A percentile compares a stretch with the other conserved stretches of the same genome.
These are phyloP conservation scores for Ophiocordyceps australis DNA, from an alignment of 2,329 filamentous ascomycete species.

Conservation along the genomic window DNA sequence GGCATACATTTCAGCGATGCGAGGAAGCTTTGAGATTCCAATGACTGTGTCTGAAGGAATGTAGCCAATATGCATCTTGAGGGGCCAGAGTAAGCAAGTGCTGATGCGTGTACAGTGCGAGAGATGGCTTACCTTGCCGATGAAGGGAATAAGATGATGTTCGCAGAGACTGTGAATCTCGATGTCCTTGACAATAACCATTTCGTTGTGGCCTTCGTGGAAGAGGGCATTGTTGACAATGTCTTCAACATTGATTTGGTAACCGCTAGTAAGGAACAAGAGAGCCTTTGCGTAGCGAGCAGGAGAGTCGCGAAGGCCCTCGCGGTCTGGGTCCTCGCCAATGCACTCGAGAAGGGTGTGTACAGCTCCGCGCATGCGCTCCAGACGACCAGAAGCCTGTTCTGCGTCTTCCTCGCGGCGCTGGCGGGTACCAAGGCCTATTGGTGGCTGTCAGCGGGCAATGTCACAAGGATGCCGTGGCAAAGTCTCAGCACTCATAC, in stretches of 20 bases:
- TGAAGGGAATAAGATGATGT: conserved; percentile 93
- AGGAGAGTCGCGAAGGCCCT: conserved; percentile 50
- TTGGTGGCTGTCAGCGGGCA: background rate
- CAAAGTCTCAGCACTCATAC: background rate
- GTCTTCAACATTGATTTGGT: conserved; percentile 83
- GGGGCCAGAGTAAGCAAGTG: background rate
- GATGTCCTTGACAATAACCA: conserved; percentile 97
- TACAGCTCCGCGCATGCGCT: conserved; percentile 42
- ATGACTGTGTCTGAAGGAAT: conserved; percentile 85
- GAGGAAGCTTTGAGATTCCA: conserved; percentile 85
- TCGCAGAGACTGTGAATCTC: conserved; percentile 91
- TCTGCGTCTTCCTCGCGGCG: conserved; percentile 35
- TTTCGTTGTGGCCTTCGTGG: conserved; percentile 88
- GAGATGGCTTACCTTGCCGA: conserved; percentile 50
- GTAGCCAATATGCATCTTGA: conserved; percentile 95
- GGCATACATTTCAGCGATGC: conserved; percentile 94
- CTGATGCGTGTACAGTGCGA: background rate
- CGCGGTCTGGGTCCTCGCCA: conserved; percentile 48
- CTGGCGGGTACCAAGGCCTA: conserved; percentile 45
- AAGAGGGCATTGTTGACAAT: conserved; percentile 92
- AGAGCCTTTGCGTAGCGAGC: conserved; percentile 87
- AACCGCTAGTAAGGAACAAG: conserved; percentile 91
- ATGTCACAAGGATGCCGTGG: background rate
- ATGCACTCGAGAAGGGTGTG: conserved; percentile 50
- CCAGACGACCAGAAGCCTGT: conserved; percentile 27